A percentile compares a stretch with the other conserved stretches of the same genome.
These are phyloP conservation scores for Candida fluviatilis DNA, from an alignment of 805 yeast species.

Conservation along the genomic window DNA sequence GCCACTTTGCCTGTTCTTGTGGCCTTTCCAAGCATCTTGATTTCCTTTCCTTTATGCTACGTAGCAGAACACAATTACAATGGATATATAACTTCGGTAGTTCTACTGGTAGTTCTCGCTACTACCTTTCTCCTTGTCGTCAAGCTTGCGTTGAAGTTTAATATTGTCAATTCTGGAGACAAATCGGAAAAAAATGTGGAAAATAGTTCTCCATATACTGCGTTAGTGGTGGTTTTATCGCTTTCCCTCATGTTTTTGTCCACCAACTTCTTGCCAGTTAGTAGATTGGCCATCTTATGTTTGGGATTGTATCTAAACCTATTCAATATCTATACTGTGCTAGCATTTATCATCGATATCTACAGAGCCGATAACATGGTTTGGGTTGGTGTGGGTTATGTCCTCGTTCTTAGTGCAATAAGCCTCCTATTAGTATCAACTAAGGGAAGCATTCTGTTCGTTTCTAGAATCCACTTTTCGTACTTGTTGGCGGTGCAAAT, in stretches of 20 bases:
- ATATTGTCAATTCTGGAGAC: constrained; percentile 8
- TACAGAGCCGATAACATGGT: constrained; percentile 10
- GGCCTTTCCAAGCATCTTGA: constrained; percentile 26
- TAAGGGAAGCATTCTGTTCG: not conserved
- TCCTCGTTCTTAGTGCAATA: constrained; percentile 5
- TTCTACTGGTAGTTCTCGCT: constrained; percentile 14
- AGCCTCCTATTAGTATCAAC: not conserved
- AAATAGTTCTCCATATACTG: not conserved
- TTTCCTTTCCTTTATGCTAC: constrained; percentile 18
- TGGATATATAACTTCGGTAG: not conserved
- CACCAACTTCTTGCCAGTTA: constrained; percentile 19
- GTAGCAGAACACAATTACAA: not conserved
- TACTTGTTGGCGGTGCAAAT: constrained; percentile 6
- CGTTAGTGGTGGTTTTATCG: constrained; percentile 11
- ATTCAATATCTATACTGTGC: constrained; percentile 27
- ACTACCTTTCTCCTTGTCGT: constrained; percentile 14
- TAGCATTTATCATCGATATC: constrained; percentile 23
- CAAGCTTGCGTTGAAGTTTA: constrained; percentile 12
- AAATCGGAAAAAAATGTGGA: not conserved
- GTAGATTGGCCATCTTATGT: constrained; percentile 21
- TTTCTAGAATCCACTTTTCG: constrained; percentile 1
- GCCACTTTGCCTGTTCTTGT: constrained; percentile 31
- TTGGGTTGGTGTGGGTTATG: constrained; percentile 12
- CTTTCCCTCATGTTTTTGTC: constrained; percentile 20
- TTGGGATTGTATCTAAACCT: constrained; percentile 27